Evolutionary conservation across 805 yeast species (phyloP).

Genomic region (Metschnikowia borealis): DNA sequence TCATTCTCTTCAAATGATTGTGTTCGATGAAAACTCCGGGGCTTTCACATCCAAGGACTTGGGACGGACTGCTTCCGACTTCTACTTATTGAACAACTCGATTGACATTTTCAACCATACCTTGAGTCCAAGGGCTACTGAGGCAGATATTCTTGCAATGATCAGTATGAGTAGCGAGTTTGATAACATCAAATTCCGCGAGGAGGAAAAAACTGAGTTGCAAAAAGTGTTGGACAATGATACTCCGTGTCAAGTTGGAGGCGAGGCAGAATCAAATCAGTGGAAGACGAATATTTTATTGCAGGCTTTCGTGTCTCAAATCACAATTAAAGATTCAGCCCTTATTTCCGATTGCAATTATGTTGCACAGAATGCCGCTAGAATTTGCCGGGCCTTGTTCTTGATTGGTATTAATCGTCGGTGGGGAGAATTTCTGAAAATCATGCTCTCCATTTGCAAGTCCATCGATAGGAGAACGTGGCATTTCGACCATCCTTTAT

Average conservation of each 20-base stretch:
- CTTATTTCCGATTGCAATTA: constrained; percentile 82
- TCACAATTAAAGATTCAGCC: constrained; percentile 71
- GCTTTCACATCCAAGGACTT: constrained; percentile 80
- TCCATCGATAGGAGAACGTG: constrained; percentile 81
- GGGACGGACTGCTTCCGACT: constrained; percentile 93
- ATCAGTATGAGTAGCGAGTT: constrained; percentile 92
- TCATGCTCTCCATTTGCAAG: constrained; percentile 77
- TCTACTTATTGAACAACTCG: constrained; percentile 77
- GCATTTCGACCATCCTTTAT: constrained; percentile 87
- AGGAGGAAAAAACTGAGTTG: constrained; percentile 80
- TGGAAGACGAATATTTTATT: constrained; percentile 84
- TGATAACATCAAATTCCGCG: constrained; percentile 82
- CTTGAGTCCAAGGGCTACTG: constrained; percentile 81
- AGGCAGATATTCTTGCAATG: constrained; percentile 86
- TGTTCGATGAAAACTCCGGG: constrained; percentile 80
- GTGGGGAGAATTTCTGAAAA: constrained; percentile 81
- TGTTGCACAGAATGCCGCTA: constrained; percentile 91
- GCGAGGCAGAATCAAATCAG: constrained; percentile 67
- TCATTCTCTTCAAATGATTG: constrained; percentile 89
- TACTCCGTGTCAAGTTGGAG: constrained; percentile 78
- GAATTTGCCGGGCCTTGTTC: constrained; percentile 89
- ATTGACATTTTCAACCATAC: constrained; percentile 86
- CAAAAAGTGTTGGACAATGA: constrained; percentile 53
- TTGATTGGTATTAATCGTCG: constrained; percentile 81
- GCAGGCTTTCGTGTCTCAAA: constrained; percentile 83